Evolutionary conservation across 2,329 filamentous ascomycete genomes (phyloP).

Genomic region (Pyrenophora tritici-repentis): DNA sequence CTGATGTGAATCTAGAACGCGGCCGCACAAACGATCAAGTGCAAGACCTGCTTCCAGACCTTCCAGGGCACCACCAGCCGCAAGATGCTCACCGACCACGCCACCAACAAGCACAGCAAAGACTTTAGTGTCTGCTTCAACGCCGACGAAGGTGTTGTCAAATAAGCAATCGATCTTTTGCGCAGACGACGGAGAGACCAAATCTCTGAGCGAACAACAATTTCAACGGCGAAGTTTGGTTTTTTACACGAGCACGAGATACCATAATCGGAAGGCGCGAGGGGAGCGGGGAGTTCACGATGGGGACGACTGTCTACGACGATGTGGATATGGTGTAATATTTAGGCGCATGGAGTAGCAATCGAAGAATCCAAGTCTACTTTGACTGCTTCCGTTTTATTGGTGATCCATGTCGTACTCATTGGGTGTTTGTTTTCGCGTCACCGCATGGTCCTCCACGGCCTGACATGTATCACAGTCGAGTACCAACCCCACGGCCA

Average conservation of each 20-base stretch:
- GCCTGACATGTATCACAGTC: no score
- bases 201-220: slow-evolving; percentile 2
- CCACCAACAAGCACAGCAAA: slow-evolving; percentile 77
- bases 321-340: slow-evolving; percentile 3
- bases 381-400: not conserved
- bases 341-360: slow-evolving; percentile 10
- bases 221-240: slow-evolving; percentile 13
- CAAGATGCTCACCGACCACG: slow-evolving; percentile 73
- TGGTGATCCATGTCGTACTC: no score
- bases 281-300: slow-evolving; percentile 16
- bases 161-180: slow-evolving; percentile 17
- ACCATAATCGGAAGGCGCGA: slow-evolving; percentile 19
- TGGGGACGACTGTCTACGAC: not conserved
- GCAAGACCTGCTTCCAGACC: slow-evolving; percentile 75
- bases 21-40: slow-evolving; percentile 76
- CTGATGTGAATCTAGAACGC: slow-evolving; percentile 61
- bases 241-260: slow-evolving; percentile 26
- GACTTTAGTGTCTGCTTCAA: slow-evolving; percentile 71
- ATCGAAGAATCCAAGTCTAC: not conserved
- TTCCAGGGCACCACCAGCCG: slow-evolving; percentile 79
- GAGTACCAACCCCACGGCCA: no score
- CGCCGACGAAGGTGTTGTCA: slow-evolving; percentile 39
- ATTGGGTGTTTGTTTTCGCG: no score
- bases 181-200: slow-evolving; percentile 3
- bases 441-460: no score